These are phyloP conservation scores for Aspergillus pseudoviridinutans DNA, from an alignment of 2,329 filamentous ascomycete genomes.

Conservation along the genomic window DNA sequence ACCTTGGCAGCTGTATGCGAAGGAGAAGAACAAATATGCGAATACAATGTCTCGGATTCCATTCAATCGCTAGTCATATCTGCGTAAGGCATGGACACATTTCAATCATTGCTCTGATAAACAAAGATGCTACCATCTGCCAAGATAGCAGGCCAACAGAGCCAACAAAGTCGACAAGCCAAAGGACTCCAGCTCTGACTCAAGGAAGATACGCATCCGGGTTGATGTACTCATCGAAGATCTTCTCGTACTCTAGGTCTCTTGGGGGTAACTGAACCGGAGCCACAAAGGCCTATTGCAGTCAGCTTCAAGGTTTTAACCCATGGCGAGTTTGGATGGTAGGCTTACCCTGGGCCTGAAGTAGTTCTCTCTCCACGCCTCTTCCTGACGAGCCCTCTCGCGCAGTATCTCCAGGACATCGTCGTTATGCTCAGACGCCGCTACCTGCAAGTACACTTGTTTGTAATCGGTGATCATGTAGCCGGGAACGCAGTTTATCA, in stretches of 20 bases:
- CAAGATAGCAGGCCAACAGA: background rate
- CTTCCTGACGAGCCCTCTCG: constrained; percentile 20
- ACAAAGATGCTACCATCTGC: background rate
- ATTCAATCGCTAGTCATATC: background rate
- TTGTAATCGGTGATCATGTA: constrained; percentile 20
- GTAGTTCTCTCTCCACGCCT: background rate
- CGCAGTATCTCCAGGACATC: constrained; percentile 30
- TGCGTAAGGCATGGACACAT: background rate
- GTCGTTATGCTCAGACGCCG: constrained; percentile 22
- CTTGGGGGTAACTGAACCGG: background rate
- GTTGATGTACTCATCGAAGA: background rate
- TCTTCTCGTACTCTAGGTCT: background rate
- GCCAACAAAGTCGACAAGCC: background rate
- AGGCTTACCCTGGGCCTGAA: background rate
- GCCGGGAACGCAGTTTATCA: constrained; percentile 28
- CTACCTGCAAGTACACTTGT: constrained; percentile 16
- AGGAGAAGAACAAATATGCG: background rate
- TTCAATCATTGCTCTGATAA: background rate
- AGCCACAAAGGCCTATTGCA: background rate
- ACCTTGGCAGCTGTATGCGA: background rate
- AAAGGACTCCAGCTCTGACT: background rate
- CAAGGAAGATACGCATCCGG: background rate
- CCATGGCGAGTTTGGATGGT: background rate
- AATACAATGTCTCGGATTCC: background rate
- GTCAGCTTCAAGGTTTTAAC: background rate